Base-by-base conservation (phyloP, 2,329 filamentous ascomycete species). In the Clarireedia hainanense region DNA sequence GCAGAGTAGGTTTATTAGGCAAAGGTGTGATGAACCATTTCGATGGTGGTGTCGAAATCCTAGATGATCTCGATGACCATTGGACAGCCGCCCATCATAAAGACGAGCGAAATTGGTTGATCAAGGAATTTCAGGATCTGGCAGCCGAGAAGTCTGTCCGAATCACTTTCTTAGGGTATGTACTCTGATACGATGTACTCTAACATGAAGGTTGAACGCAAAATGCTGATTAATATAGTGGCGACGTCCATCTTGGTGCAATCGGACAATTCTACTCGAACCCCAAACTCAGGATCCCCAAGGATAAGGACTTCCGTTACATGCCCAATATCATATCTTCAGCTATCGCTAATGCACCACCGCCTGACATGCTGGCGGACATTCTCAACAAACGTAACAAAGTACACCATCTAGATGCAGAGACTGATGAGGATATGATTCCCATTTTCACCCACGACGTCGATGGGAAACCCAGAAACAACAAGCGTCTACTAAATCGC, bases 21-120 rank as follows among this genome's bases (percentile, higher is more conserved):
- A 81, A 81, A 58, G 79, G 79, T 12, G 83, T 95, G 45, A 76
- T 95, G 40, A 96, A 96, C 73, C 88, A 88, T 63, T 91, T 96
- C 64, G 91, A 96, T 66, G 91, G 90, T 23, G 90, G 90, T 17
- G 88, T 94, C 5, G 94, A 97, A 71, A 88, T 97, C 14, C 76
- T 95, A 27, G 91, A 96, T 68, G 91, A 95, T 65, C 74, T 96
- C 9, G 92, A 96, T 68, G 94, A 97, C 70, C 92, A 99, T 69
- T 99, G 94, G 94, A 96, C 92, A 0, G 89, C 92, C 39, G 95
- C 90, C 68, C 89, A 91, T 67, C 91, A 97, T 74, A 99, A 97
- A 69, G 79, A 83, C 26, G 94, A 99, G 72, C 84, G 94, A 50
- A 89, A 85, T 60, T 86, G 89, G 71, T 78, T 97, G 60, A 83